These are phyloP conservation scores for Schoenoplectus tabernaemontani DNA, from an alignment of 202 grass and related monocot genomes.

Conservation along the genomic window DNA sequence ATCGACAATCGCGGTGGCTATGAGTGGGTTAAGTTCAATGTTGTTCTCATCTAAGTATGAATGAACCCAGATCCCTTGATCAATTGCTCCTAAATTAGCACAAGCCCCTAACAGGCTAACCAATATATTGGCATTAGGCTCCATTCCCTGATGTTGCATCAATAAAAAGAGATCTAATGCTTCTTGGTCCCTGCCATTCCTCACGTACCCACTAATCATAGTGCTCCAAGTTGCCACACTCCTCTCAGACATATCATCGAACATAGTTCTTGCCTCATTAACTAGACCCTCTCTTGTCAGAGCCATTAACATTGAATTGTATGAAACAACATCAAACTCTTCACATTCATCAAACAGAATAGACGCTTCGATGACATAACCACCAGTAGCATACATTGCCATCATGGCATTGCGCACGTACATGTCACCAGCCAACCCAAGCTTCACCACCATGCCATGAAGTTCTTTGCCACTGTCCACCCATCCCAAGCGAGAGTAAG, in stretches of 20 bases:
- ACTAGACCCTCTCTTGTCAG: slow-evolving; percentile 33
- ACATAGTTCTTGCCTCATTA: slow-evolving; percentile 38
- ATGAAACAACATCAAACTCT: neutral
- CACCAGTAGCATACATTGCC: slow-evolving; percentile 53
- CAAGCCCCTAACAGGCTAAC: slow-evolving; percentile 59
- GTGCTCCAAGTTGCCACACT: slow-evolving; percentile 63
- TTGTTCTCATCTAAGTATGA: slow-evolving; percentile 39
- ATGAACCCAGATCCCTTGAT: slow-evolving; percentile 71
- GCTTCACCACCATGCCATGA: slow-evolving; percentile 69
- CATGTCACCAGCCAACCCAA: slow-evolving; percentile 39
- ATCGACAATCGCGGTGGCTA: slow-evolving; percentile 46
- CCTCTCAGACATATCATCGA: slow-evolving; percentile 47
- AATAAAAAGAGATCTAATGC: slow-evolving; percentile 42
- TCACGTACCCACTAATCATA: slow-evolving; percentile 59
- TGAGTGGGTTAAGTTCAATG: slow-evolving; percentile 43
- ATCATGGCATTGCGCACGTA: slow-evolving; percentile 64
- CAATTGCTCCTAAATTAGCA: slow-evolving; percentile 40
- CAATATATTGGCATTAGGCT: slow-evolving; percentile 58
- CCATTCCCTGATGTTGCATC: slow-evolving; percentile 47
- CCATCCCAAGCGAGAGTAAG: slow-evolving; percentile 34
- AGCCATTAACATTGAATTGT: slow-evolving; percentile 29
- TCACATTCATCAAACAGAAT: neutral
- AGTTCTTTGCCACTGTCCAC: slow-evolving; percentile 32
- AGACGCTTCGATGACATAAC: neutral
- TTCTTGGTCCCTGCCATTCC: slow-evolving; percentile 37